Base-by-base conservation (phyloP, 1,284 basidiomycete species). In the Cystobasidium pallidum region DNA sequence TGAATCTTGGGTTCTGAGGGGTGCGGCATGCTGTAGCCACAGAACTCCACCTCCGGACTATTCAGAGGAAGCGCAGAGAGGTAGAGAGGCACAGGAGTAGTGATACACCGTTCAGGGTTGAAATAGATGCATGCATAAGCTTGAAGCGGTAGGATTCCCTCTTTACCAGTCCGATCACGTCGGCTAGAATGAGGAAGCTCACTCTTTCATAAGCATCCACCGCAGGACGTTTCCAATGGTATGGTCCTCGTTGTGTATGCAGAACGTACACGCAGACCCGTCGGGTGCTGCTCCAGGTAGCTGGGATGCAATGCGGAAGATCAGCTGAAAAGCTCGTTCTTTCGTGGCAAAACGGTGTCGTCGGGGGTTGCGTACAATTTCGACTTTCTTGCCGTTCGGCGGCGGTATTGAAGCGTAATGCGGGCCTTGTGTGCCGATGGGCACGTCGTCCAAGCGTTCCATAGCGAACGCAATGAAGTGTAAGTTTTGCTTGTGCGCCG, bases 151-250 rank as follows among this genome's bases (percentile, higher is more conserved):
- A 28, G 21, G 7, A 28, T 13, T 3, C 8, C 34, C 3, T 3
- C 36, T 43, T 2, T 2, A 8, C 8, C 36, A 39, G 39, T 15
- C 32, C 45, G 62, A 64, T 64, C 62, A 64, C 45, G 43, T 36
- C 11, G 19, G 19, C 19, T 32, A 15, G 15, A n/a, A 15, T 45
- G n/a, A 1, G 26, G 21, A 6, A 15, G 80, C 88, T 79, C 80
- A 98, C 95, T 99, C 95, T 83, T 98, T 97, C 95, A 98, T 98
- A 74, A 98, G 82, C 89, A 98, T 98, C 91, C 92, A 99, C 67
- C 95, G 84, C 59, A 99, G 84, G 0, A 92, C 86, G 78, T 99
- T 99, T 19, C 95, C 95, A 32, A 98, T 87, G 0, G 94, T 98
- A 82, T 98, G 94, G 8, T 92, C 90, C 84, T 98, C 95, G 80